A percentile compares a stretch with the other conserved stretches of the same genome.
phyloP scores from a whole-genome alignment of 768 basidiomycete species.

The Tephrocybe rancida region DNA sequence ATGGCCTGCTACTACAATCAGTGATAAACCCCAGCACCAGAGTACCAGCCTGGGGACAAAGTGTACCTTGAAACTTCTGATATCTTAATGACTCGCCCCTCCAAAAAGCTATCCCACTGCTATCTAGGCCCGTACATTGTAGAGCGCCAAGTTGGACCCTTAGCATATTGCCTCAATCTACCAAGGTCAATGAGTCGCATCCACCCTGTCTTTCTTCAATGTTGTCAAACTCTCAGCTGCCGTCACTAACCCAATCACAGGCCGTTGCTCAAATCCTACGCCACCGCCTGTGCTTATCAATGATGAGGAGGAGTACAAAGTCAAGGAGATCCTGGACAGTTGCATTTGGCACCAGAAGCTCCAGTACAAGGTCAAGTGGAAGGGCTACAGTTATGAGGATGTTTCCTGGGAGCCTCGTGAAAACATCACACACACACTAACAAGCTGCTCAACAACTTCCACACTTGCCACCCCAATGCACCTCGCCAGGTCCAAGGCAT shows the following conservation, averaged over 20 bases:
- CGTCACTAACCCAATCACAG: background rate
- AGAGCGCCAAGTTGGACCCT: background rate
- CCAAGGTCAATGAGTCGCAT: background rate
- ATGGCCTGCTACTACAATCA: too few species aligned
- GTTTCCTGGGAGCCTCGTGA: background rate
- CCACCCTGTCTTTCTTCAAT: background rate
- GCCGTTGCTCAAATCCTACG: background rate
- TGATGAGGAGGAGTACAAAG: background rate
- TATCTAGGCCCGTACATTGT: background rate
- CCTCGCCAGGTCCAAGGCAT: too few species aligned
- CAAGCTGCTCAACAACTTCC: too few species aligned
- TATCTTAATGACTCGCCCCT: background rate
- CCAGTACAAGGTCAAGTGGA: background rate
- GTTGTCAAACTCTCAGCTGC: background rate
- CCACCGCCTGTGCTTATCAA: background rate
- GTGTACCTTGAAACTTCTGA: background rate
- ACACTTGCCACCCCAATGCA: too few species aligned
- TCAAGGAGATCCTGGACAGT: background rate
- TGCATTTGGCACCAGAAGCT: background rate
- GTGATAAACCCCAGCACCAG: background rate
- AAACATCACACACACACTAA: too few species aligned
- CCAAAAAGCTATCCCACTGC: background rate
- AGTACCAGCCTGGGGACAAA: background rate
- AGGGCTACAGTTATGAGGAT: background rate
- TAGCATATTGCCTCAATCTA: background rate